Evolutionary conservation across 1,284 basidiomycete species (phyloP), one percentile per base, ranked within the genome.

Genomic region (Heterobasidion irregulare): DNA sequence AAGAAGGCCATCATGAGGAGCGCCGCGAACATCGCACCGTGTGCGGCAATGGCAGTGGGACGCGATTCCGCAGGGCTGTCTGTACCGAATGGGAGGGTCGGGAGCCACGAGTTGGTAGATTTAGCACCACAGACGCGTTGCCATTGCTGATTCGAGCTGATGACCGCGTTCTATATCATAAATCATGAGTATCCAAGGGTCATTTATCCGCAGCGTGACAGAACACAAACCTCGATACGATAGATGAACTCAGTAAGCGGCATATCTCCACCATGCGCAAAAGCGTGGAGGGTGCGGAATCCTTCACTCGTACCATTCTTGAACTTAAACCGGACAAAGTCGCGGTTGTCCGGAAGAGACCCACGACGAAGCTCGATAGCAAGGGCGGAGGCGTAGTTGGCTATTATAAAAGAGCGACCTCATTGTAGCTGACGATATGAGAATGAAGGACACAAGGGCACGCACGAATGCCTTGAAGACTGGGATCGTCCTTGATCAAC

Each of bases 311-410:
- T 86, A 46, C 91, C 91, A 70, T 94, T 94, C 74, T 83, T 86
- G 82, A 93, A 92, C 70, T 82, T 86, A 76, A 93, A 77, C 63
- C 86, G 83, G 65, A 94, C 72, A 72, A 88, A 87, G 71, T 87
- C 84, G 60, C 86, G 83, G 60, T 79, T 74, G 64, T 89, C 86
- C n/a, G 86, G 84, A 50, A 84, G 79, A 58, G 80, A 75, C 61
- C 83, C 80, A 58, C 83, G 82, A 65, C 83, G 82, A 56, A 94
- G 75, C 72, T 94, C 92, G 61, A 93, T 86, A 47, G 83, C 83
- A 50, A 91, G 69, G 18, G 87, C 85, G 50, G 88, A 86, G 1
- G 86, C 86, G 63, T 81, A 94, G 70, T 92, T 79, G 63, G 92
- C 90, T 85, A 63, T 26, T 53, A 26, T 26, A 26, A 26, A 41